phyloP scores from a whole-genome alignment of 805 yeast species.

The Metschnikowia cubensis region DNA sequence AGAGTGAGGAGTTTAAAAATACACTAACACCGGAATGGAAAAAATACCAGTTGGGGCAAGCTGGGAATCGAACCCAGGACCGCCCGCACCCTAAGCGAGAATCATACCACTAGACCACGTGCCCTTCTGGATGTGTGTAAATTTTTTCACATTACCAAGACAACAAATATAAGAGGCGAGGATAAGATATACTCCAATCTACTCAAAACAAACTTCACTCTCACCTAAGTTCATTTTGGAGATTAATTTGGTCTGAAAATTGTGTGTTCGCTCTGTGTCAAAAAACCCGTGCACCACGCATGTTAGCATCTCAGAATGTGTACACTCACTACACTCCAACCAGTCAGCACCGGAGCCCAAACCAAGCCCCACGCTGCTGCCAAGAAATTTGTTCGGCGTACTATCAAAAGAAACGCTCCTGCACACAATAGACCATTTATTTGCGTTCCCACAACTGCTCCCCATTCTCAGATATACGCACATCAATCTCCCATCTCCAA shows the following conservation, averaged over 20 bases:
- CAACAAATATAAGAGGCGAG: fast-evolving
- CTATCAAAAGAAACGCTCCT: neutral
- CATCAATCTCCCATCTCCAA: neutral
- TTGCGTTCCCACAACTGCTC: no score
- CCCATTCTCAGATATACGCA: neutral
- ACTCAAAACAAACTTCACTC: no score
- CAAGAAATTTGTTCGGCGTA: neutral
- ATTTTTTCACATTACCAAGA: fast-evolving
- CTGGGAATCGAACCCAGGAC: constrained; percentile 49
- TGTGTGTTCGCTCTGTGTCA: no score
- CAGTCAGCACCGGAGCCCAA: neutral
- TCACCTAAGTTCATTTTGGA: fast-evolving
- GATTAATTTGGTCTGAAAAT: no score
- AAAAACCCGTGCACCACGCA: neutral
- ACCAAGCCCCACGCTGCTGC: neutral
- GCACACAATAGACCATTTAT: neutral
- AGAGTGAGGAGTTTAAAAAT: neutral
- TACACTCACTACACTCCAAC: neutral
- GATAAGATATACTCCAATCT: no score
- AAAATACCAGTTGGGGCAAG: constrained; percentile 31
- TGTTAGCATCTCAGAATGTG: neutral
- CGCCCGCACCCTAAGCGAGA: constrained; percentile 48
- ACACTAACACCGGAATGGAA: neutral
- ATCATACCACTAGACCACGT: constrained; percentile 48
- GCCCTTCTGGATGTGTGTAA: constrained; percentile 21